Evolutionary conservation across 805 yeast species (phyloP).

Genomic region (Candida krabiensis): DNA sequence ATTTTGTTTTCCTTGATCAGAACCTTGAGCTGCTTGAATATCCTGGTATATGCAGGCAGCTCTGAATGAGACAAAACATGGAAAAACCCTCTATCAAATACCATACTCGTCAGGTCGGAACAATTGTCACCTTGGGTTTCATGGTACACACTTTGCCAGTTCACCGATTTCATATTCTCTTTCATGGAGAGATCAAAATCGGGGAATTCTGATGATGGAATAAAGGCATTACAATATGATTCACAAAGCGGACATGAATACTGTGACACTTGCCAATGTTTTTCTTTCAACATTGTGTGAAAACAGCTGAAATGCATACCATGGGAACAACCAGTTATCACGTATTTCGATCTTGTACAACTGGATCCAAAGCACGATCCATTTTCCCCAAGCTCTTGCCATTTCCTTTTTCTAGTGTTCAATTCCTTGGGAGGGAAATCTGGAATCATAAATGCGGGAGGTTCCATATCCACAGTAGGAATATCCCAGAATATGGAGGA

Average conservation of each 20-base stretch:
- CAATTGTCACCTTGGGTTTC: slow-evolving; percentile 33
- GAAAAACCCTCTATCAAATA: slow-evolving; percentile 31
- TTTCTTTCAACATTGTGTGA: slow-evolving; percentile 29
- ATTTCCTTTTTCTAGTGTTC: slow-evolving; percentile 12
- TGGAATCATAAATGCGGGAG: slow-evolving; percentile 27
- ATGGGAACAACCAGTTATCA: slow-evolving; percentile 51
- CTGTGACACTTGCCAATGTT: slow-evolving; percentile 15
- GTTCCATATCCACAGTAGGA: slow-evolving; percentile 34
- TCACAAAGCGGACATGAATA: slow-evolving; percentile 54
- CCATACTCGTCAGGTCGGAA: slow-evolving; percentile 22
- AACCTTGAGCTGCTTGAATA: slow-evolving; percentile 25
- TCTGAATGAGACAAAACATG: slow-evolving; percentile 24
- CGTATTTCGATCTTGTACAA: slow-evolving; percentile 30
- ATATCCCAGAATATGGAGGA: slow-evolving; percentile 52
- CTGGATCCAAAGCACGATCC: slow-evolving; percentile 28
- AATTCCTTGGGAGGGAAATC: slow-evolving; percentile 10
- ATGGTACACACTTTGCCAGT: slow-evolving; percentile 25
- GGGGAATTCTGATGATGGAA: slow-evolving; percentile 42
- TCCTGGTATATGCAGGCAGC: slow-evolving; percentile 11
- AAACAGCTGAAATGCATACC: slow-evolving; percentile 51
- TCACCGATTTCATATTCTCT: slow-evolving; percentile 11
- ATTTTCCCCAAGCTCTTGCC: slow-evolving; percentile 26
- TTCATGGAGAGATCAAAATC: slow-evolving; percentile 24
- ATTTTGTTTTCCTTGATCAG: slow-evolving; percentile 17
- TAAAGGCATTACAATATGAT: slow-evolving; percentile 41